phyloP scores from a whole-genome alignment of 2,329 filamentous ascomycete genomes.

The Microcera coccophila region DNA sequence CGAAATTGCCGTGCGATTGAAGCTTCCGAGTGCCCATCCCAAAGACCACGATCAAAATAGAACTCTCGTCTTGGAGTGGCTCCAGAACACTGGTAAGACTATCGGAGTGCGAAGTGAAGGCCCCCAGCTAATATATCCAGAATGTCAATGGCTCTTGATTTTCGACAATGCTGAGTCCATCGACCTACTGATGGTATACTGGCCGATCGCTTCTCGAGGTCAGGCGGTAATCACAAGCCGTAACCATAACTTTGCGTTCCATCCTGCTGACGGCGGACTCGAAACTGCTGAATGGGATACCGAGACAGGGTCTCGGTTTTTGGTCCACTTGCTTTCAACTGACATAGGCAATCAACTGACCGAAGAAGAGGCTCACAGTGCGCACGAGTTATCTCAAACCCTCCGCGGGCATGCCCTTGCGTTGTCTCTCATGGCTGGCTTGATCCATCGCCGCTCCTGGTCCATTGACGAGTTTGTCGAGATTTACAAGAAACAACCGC shows the following conservation, averaged over 20 bases:
- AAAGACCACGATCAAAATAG: conserved; percentile 8
- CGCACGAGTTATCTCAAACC: conserved; percentile 4
- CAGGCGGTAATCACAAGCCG: conserved; percentile 11
- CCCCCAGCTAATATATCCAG: not conserved
- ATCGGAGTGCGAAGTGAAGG: not conserved
- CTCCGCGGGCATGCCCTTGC: conserved; percentile 10
- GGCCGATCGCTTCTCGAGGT: conserved; percentile 6
- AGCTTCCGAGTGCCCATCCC: conserved; percentile 2
- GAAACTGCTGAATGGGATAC: conserved; percentile 8
- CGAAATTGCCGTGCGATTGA: conserved; percentile 9
- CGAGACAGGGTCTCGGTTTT: conserved; percentile 7
- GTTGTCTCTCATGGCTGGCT: conserved; percentile 6
- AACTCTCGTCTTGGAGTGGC: conserved; percentile 9
- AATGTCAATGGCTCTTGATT: conserved; percentile 8
- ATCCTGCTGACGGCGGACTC: conserved; percentile 2
- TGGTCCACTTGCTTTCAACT: conserved; percentile 2
- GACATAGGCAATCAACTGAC: conserved; percentile 1
- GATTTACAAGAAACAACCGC: conserved; percentile 5
- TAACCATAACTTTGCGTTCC: conserved; percentile 3
- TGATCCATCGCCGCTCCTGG: conserved; percentile 7
- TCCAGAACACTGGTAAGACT: conserved; percentile 8
- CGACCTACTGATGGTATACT: conserved; percentile 6
- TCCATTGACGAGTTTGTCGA: conserved; percentile 6
- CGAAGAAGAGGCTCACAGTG: not conserved
- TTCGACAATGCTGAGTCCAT: conserved; percentile 11